Evolutionary conservation across 768 basidiomycete species (phyloP), one percentile per base, ranked within the genome.

Genomic region (Podaxis sp.): DNA sequence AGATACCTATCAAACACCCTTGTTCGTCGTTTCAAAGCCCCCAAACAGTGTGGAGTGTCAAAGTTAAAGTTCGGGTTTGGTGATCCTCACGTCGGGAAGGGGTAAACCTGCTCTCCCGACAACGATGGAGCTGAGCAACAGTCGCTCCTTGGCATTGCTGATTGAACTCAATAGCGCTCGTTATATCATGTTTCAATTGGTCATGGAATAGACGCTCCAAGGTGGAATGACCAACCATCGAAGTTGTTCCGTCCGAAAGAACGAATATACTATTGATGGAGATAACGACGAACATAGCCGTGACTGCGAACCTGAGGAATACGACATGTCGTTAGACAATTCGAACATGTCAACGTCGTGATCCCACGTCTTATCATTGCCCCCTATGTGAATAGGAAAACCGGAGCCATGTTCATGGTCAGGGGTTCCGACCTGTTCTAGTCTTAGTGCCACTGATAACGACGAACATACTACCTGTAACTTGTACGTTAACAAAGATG

Each of bases 201-300:
- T 59, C 50, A 18, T 14, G 48, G 36, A 51, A 37, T 50, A 50
- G 50, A 37, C 50, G 50, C 50, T 7, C 2, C 25, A 7, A 51
- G 48, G 47, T 50, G 35, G 37, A 16, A 38, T 50, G 48, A 58
- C 57, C 21, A 4, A 32, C 37, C 21, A 23, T 11, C n/a, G 18
- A 27, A 35, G 25, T 58, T 58, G 57, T 58, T 58, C 57, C 57
- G 57, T 50, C 57, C 46, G 57, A 37, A 32, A 50, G 14, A 13
- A 10, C 21, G n/a, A 28, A 40, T 51, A 50, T 40, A 25, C 48
- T 48, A 23, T 18, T 48, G 36, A 47, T 51, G 57, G 57, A 59
- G 57, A 59, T 59, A 59, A 59, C 32, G 47, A 50, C 32, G n/a
- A 50, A n/a, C 37, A 55, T 5, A 55, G 27, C 54, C 56, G 47